Conservation (phyloP, 1,139 yeast species). For the Pichia sp. region DNA sequence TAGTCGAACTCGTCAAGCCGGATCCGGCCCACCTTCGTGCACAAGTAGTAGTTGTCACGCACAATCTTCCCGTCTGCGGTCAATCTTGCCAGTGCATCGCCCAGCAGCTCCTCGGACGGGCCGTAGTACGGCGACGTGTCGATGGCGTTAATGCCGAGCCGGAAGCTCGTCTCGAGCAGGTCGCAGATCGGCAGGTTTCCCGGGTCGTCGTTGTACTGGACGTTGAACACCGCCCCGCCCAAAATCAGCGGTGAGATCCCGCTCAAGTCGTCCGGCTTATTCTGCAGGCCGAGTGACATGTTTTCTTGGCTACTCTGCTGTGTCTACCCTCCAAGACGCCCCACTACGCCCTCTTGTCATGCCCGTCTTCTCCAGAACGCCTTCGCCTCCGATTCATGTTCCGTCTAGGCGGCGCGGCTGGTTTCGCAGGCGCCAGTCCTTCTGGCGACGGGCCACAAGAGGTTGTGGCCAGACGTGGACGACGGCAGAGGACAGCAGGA, state of each 20-base stretch:
- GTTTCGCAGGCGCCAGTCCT: not conserved
- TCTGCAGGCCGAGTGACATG: conserved; percentile 10
- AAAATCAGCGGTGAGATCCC: conserved; percentile 58
- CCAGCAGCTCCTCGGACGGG: conserved; percentile 73
- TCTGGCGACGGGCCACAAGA: conserved; percentile 8
- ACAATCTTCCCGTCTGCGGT: conserved; percentile 38
- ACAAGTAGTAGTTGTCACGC: conserved; percentile 63
- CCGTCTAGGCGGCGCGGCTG: not conserved
- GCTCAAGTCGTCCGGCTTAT: conserved; percentile 21
- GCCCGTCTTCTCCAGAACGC: not conserved
- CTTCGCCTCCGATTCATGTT: not conserved
- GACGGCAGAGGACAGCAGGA: too few species aligned
- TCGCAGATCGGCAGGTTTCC: conserved; percentile 50
- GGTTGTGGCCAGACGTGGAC: too few species aligned
- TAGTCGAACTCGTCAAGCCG: conserved; percentile 70
- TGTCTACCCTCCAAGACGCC: not conserved
- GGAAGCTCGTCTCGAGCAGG: conserved; percentile 57
- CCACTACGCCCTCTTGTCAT: not conserved
- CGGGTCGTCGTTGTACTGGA: conserved; percentile 70
- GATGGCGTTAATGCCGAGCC: conserved; percentile 65
- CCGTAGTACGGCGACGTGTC: conserved; percentile 96
- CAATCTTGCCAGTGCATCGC: conserved; percentile 52
- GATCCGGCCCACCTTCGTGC: conserved; percentile 85
- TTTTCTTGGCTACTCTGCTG: not conserved
- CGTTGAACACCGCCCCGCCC: conserved; percentile 85